A percentile compares a stretch with the other conserved stretches of the same genome.
Evolutionary conservation across 192 early-diverging fungal species (phyloP).

Genomic region (Martensiomyces pterosporus): DNA sequence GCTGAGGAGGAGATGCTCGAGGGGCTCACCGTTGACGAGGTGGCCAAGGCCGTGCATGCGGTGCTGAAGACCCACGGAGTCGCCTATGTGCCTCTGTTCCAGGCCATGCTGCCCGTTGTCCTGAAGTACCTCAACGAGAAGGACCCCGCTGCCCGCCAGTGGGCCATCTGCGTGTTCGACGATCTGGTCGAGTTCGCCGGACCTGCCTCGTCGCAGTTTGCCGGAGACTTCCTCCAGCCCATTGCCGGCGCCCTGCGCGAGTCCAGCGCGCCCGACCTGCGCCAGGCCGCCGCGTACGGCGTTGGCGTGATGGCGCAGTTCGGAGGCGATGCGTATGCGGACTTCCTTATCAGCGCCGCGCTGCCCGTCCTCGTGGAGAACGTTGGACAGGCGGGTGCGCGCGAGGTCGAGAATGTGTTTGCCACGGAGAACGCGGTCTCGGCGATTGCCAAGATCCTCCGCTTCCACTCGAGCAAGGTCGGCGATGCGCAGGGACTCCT

Average conservation of each 20-base stretch:
- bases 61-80: slow-evolving; percentile 72
- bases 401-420: slow-evolving; percentile 69
- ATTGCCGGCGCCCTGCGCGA: slow-evolving; percentile 38
- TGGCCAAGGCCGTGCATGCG: slow-evolving; percentile 76
- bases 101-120: slow-evolving; percentile 71
- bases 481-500: slow-evolving; percentile 57
- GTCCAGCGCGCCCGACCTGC: slow-evolving; percentile 58
- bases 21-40: slow-evolving; percentile 58
- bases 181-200: slow-evolving; percentile 92
- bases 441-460: slow-evolving; percentile 87
- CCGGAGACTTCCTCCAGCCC: slow-evolving; percentile 48
- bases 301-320: slow-evolving; percentile 87
- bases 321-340: slow-evolving; percentile 80
- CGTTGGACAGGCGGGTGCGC: slow-evolving; percentile 61
- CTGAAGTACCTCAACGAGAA: slow-evolving; percentile 63
- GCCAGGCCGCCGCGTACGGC: slow-evolving; percentile 93
- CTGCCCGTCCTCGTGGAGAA: slow-evolving; percentile 72
- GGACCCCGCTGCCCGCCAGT: slow-evolving; percentile 71
- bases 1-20: slow-evolving; percentile 75
- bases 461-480: slow-evolving; percentile 59
- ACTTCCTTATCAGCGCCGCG: slow-evolving; percentile 61
- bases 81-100: slow-evolving; percentile 77
- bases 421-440: slow-evolving; percentile 92
- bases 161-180: slow-evolving; percentile 89
- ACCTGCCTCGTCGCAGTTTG: slow-evolving; percentile 65